phyloP scores from a whole-genome alignment of 1,284 basidiomycete species.

The Papiliotrema terrestris region DNA sequence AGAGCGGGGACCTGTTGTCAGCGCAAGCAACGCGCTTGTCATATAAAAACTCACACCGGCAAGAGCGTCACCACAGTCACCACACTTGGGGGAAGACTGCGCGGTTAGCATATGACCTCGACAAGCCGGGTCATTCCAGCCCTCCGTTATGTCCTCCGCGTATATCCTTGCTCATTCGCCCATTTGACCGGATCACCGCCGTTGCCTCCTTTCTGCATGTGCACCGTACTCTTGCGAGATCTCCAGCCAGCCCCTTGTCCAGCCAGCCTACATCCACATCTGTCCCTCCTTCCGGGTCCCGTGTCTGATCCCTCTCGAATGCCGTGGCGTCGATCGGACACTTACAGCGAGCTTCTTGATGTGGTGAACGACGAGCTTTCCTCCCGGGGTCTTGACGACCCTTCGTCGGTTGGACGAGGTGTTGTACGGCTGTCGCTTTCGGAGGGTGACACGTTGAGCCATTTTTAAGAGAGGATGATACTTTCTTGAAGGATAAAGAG shows the following conservation, averaged over 20 bases:
- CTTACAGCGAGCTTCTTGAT: slow-evolving; percentile 52
- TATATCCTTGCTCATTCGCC: no score
- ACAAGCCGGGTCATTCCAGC: neutral
- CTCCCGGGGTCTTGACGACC: slow-evolving; percentile 87
- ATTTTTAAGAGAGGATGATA: slow-evolving; percentile 53
- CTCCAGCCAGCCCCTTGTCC: no score
- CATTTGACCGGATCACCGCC: no score
- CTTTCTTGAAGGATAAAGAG: slow-evolving; percentile 7
- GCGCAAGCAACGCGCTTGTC: neutral
- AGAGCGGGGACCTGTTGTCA: slow-evolving; percentile 74
- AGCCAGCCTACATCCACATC: no score
- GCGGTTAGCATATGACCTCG: slow-evolving; percentile 1
- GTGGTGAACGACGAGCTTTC: slow-evolving; percentile 52
- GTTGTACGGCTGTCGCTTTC: slow-evolving; percentile 98
- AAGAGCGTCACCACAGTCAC: slow-evolving; percentile 89
- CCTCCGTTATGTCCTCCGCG: no score
- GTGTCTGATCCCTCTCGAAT: neutral
- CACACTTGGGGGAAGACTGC: slow-evolving; percentile 79
- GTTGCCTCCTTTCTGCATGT: no score
- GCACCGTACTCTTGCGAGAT: no score
- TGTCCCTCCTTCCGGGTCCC: neutral
- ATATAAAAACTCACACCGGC: slow-evolving; percentile 67
- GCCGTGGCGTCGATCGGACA: slow-evolving; percentile 5
- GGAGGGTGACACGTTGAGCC: slow-evolving; percentile 99
- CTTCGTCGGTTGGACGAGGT: slow-evolving; percentile 94